Evolutionary conservation across 768 basidiomycete genomes (phyloP).

Genomic region (Tulasnella sp.): DNA sequence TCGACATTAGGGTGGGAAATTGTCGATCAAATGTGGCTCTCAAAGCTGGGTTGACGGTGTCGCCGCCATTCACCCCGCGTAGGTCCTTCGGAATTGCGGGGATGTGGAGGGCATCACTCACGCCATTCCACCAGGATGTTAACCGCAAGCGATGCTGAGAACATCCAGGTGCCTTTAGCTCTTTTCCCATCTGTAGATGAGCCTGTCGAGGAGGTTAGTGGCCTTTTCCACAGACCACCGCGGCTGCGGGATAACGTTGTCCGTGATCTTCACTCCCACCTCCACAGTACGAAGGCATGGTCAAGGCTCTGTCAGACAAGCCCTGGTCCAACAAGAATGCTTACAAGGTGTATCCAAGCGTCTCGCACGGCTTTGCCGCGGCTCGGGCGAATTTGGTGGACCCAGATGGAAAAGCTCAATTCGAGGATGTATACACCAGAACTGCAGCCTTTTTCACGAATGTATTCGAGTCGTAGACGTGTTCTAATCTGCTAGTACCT

Average conservation of each 20-base stretch:
- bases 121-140: slow-evolving; percentile 54
- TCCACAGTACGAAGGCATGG: slow-evolving; percentile 21
- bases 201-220: slow-evolving; percentile 56
- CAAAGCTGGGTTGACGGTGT: slow-evolving; percentile 49
- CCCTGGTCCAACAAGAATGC: slow-evolving; percentile 30
- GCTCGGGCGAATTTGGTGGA: slow-evolving; percentile 25
- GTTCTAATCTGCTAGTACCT: neutral
- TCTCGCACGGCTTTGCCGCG: slow-evolving; percentile 29
- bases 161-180: slow-evolving; percentile 57
- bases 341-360: slow-evolving; percentile 5
- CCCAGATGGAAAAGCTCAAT: slow-evolving; percentile 18
- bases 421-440: slow-evolving; percentile 29
- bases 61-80: slow-evolving; percentile 64
- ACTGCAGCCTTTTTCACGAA: slow-evolving; percentile 17
- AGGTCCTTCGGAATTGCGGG: slow-evolving; percentile 38
- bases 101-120: neutral
- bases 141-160: slow-evolving; percentile 51
- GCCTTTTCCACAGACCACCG: neutral
- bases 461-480: slow-evolving; percentile 4
- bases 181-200: slow-evolving; percentile 65
- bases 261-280: neutral
- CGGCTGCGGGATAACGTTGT: neutral
- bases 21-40: slow-evolving; percentile 45
- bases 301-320: slow-evolving; percentile 19
- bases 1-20: no score